Evolutionary conservation across 2,329 filamentous ascomycete species (phyloP), one percentile per base, ranked within the genome.

Genomic region (Fulvia fulva): DNA sequence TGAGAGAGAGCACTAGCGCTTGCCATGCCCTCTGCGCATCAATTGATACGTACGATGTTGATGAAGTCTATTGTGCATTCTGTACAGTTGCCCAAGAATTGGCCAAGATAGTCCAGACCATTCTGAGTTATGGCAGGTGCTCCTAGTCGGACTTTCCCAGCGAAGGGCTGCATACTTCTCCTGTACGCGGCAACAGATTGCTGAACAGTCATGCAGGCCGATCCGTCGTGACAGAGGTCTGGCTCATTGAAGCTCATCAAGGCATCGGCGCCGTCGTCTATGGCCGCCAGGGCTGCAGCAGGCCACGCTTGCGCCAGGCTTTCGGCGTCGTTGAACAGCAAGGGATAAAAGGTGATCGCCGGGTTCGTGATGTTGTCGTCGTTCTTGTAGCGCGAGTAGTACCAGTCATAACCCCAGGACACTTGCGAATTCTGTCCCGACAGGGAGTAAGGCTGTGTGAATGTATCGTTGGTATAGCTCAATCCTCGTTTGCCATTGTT

Each of bases 171-270:
- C 75, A 87, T 76, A 69, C 75, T 77, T 68, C 78, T 65, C 51
- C 76, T 77, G 71, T 85, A 83, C 28, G 71, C 72, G 0, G 69
- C 30, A 12, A 83, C 84, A 37, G 83, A 83, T 1, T 67, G 68
- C 14, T 65, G 64, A n/a, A 83, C 75, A 22, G 71, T 70, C 72
- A 86, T 68, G 76, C 85, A 82, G 63, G 83, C 76, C 73, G 87
- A 84, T 26, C 71, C 71, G 9, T 64, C 65, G 61, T 80, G 59
- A 50, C 65, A 68, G 19, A 37, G 80, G 71, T 89, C 86, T 25
- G 84, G 84, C 77, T 89, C 87, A 78, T 89, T 89, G 81, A 88
- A 88, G 71, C 79, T 78, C 66, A 88, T 77, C 51, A 88, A 71
- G 62, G 79, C 77, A 63, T 77, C 81, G 62, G 80, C 75, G 51